Conservation (phyloP, 2,329 filamentous ascomycete genomes). For the Xylaria sp. region DNA sequence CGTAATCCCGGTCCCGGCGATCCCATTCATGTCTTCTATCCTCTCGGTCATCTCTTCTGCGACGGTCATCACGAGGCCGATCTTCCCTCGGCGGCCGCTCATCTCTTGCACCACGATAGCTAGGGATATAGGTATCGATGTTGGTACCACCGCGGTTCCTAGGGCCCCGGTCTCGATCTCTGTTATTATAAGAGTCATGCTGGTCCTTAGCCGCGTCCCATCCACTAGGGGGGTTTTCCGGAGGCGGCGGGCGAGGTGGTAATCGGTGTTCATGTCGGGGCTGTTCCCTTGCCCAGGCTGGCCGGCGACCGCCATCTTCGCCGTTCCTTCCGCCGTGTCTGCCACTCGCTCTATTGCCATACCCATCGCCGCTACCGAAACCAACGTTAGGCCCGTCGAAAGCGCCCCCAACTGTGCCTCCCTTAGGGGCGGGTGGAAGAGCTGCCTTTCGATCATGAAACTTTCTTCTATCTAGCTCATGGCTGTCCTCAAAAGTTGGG, state of each 20-base stretch:
- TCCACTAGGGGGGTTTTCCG: constrained; percentile 46
- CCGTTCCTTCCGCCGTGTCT: constrained; percentile 45
- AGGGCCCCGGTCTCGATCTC: constrained; percentile 44
- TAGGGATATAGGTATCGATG: constrained; percentile 58
- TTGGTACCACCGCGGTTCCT: constrained; percentile 41
- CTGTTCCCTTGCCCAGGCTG: constrained; percentile 61
- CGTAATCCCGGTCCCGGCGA: constrained; percentile 42
- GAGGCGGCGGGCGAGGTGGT: constrained; percentile 57
- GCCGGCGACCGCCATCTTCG: constrained; percentile 51
- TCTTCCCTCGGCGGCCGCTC: constrained; percentile 47
- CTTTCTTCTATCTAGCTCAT: constrained; percentile 93
- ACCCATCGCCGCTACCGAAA: constrained; percentile 59
- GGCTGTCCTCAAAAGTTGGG: constrained; percentile 91
- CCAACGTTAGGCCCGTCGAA: constrained; percentile 55
- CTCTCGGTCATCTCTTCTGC: constrained; percentile 45
- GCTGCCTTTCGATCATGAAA: constrained; percentile 85
- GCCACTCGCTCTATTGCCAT: constrained; percentile 56
- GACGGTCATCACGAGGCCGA: constrained; percentile 43
- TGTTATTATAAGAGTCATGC: constrained; percentile 46
- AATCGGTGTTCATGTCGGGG: constrained; percentile 46
- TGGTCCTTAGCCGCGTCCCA: constrained; percentile 47
- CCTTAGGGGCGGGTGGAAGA: constrained; percentile 87
- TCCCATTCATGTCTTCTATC: constrained; percentile 49
- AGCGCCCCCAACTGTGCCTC: constrained; percentile 81
- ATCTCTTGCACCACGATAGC: constrained; percentile 47